Evolutionary conservation across 2,329 filamentous ascomycete species (phyloP).

Genomic region (Aspergillus eucalypticola): DNA sequence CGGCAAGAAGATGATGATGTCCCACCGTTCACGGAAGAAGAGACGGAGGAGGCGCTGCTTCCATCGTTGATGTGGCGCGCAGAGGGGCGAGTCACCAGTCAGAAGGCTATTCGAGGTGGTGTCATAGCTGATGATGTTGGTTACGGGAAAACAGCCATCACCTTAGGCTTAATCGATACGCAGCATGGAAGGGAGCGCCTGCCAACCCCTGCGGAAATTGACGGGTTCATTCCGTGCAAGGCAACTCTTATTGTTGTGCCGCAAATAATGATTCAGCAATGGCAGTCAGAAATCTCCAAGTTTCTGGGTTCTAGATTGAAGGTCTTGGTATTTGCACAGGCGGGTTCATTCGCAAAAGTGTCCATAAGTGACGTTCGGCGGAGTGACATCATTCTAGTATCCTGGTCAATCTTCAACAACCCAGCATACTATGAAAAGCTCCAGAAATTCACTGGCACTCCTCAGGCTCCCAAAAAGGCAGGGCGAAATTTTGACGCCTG

Average conservation of each 20-base stretch:
- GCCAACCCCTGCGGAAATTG: conserved; percentile 4
- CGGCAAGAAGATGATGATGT: conserved; percentile 50
- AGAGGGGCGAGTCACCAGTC: conserved; percentile 50
- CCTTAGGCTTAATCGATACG: conserved; percentile 57
- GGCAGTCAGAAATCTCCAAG: conserved; percentile 56
- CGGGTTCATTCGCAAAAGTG: conserved; percentile 41
- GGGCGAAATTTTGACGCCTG: conserved; percentile 57
- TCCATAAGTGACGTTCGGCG: conserved; percentile 48
- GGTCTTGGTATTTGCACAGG: conserved; percentile 48
- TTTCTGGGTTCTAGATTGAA: conserved; percentile 49
- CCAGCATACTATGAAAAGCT: conserved; percentile 52
- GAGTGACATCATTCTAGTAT: conserved; percentile 58
- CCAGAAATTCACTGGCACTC: conserved; percentile 52
- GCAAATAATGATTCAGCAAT: conserved; percentile 57
- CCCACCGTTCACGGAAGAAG: conserved; percentile 52
- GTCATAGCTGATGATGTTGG: conserved; percentile 65
- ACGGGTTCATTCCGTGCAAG: conserved; percentile 45
- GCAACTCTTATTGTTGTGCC: conserved; percentile 65
- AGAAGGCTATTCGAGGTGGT: conserved; percentile 54
- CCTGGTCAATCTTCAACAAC: conserved; percentile 52
- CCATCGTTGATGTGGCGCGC: conserved; percentile 56
- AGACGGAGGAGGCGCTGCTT: conserved; percentile 58
- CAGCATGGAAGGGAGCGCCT: conserved; percentile 37
- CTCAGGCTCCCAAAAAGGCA: conserved; percentile 40
- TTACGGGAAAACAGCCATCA: conserved; percentile 66